Conservation (phyloP, 306 rosid species). For the Trifolium repens region DNA sequence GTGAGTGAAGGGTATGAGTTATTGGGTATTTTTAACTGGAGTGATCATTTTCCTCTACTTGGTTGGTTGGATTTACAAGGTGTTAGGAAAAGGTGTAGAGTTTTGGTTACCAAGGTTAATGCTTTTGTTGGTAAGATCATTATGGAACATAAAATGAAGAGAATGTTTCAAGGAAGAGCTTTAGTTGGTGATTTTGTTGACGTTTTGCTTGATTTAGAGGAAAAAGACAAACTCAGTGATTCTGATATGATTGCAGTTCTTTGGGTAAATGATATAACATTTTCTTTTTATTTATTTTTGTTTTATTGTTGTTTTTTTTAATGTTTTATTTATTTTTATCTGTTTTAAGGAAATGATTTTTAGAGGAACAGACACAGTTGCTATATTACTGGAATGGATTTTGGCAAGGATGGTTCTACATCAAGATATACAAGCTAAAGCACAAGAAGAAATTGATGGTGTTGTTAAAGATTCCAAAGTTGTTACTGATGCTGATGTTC, state of each 20-base stretch:
- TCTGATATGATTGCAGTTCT: conserved; percentile 84
- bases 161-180: background rate
- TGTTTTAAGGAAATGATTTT: conserved; percentile 79
- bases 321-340: background rate
- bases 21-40: conserved; percentile 76
- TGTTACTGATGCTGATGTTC: conserved; percentile 60
- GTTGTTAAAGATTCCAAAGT: conserved; percentile 22
- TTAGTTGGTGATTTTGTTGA: conserved; percentile 67
- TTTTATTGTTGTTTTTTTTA: background rate
- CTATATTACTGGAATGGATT: conserved; percentile 82
- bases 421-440: conserved; percentile 71
- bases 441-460: conserved; percentile 54
- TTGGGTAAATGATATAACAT: conserved; percentile 54
- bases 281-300: too few species aligned
- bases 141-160: conserved; percentile 58
- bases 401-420: conserved; percentile 89
- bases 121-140: conserved; percentile 67
- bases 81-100: conserved; percentile 68
- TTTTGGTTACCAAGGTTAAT: conserved; percentile 59
- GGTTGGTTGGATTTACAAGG: conserved; percentile 75
- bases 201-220: conserved; percentile 75
- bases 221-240: conserved; percentile 58
- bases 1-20: conserved; percentile 82
- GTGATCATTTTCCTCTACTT: conserved; percentile 72
- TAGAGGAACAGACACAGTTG: conserved; percentile 90